Conservation (phyloP, 805 yeast genomes). For the Zygoascus bituminiphila region DNA sequence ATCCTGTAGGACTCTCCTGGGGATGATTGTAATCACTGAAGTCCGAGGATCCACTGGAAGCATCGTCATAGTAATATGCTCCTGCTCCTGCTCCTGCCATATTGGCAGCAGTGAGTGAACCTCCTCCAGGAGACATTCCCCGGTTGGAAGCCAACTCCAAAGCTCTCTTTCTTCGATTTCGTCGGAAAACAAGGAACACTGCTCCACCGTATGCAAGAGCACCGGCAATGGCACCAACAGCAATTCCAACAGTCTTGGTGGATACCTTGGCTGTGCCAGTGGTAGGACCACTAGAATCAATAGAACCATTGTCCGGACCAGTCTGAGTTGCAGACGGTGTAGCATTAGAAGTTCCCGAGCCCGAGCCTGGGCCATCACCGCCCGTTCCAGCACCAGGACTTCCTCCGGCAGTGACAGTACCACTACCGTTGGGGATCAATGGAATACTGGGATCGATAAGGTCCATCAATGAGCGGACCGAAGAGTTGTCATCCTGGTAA, state of each 20-base stretch:
- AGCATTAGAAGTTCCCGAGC: conserved; percentile 6
- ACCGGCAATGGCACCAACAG: conserved; percentile 78
- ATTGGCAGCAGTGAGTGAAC: conserved; percentile 5
- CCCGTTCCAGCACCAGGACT: conserved; percentile 20
- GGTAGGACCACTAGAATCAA: conserved; percentile 23
- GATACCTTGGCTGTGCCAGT: conserved; percentile 26
- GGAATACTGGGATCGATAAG: conserved; percentile 71
- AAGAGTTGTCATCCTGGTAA: conserved; percentile 44
- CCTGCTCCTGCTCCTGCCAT: conserved; percentile 7
- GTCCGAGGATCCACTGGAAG: conserved; percentile 13
- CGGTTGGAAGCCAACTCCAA: conserved; percentile 8
- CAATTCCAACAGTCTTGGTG: conserved; percentile 60
- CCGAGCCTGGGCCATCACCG: conserved; percentile 21
- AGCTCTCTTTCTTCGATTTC: conserved; percentile 31
- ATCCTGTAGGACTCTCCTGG: conserved; percentile 5
- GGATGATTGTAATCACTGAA: conserved; percentile 2
- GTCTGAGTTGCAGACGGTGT: conserved; percentile 3
- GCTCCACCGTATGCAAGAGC: conserved; percentile 55
- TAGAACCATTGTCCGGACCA: conserved; percentile 23
- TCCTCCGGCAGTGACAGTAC: conserved; percentile 5
- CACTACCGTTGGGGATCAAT: conserved; percentile 18
- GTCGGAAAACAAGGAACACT: conserved; percentile 47
- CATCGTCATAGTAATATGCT: conserved; percentile 17
- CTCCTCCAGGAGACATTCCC: conserved; percentile 5
- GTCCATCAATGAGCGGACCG: conserved; percentile 49